Evolutionary conservation across 208 protist genomes (phyloP), one percentile per base, ranked within the genome.

Genomic region (Angomonas deanei): DNA sequence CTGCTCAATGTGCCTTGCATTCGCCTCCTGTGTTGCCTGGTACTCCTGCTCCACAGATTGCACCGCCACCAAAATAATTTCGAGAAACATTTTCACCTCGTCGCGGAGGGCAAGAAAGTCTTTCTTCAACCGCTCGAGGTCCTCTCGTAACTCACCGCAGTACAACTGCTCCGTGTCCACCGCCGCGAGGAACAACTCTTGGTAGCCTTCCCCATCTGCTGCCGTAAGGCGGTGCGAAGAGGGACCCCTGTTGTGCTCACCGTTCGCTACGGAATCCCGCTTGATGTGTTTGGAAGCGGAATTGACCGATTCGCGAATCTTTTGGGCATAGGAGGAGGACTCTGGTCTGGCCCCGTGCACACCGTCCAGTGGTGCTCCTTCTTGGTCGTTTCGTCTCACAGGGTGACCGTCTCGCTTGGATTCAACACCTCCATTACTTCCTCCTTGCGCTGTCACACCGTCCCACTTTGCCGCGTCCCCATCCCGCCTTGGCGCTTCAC

Each of bases 101-200:
- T 59, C 53, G 23, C 32, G 26, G 10, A 59, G 31, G 10, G 53
- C 53, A 1, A 59, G 11, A 38, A 59, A 59, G 39, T 59, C 53
- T 21, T 38, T 59, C 24, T 32, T 31, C 17, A 59, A n/a, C 10
- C 39, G 28, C 8, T 34, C 53, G 28, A 59, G 39, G n/a, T 50
- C 42, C 23, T 23, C 42, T 5, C 42, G 42, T 26, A 50, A 19
- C 15, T 19, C 42, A 21, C 23, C 42, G 15, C 42, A 50, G 42
- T 50, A 50, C 42, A 50, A 21, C 42, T 26, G 4, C 8, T 8
- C 42, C 42, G 42, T 50, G 19, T 50, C 42, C 5, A 5, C 23
- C 17, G 42, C 13, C 17, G 42, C 8, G 8, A 50, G 3, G 23
- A 50, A 50, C 8, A 21, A n/a, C 8, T 50, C 42, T 10, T 50